Evolutionary conservation across 768 basidiomycete species (phyloP).

Genomic region (Lactarius sp.): DNA sequence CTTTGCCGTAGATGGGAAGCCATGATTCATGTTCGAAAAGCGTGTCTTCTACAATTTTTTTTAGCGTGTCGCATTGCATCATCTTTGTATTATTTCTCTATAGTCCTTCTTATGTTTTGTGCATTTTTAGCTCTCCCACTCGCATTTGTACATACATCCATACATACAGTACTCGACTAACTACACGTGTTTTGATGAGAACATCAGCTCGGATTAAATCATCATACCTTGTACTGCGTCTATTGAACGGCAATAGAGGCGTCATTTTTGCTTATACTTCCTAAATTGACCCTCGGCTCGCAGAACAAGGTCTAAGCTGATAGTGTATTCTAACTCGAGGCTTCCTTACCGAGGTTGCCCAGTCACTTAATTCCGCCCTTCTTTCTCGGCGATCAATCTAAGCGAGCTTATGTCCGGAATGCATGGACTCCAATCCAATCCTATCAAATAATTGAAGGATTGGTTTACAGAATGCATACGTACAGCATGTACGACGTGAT

Average conservation of each 20-base stretch:
- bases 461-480: not conserved
- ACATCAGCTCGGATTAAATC: not conserved
- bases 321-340: not conserved
- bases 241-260: not conserved
- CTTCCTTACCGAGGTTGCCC: not conserved
- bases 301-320: not conserved
- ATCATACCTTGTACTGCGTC: not conserved
- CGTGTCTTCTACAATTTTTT: not conserved
- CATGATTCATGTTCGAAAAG: not conserved
- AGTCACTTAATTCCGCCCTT: not conserved
- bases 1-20: constrained; percentile 1
- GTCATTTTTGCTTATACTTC: not conserved
- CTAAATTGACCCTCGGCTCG: not conserved
- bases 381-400: not conserved
- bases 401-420: not conserved
- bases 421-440: not conserved
- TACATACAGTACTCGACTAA: not conserved
- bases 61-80: not conserved
- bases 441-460: not conserved
- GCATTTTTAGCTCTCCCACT: not conserved
- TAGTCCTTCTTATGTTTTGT: not conserved
- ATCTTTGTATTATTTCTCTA: not conserved
- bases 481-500: not conserved
- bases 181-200: not conserved
- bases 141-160: constrained; percentile 11